Evolutionary conservation across 1,139 yeast genomes (phyloP).

Genomic region (Saccharomycopsis phalli): DNA sequence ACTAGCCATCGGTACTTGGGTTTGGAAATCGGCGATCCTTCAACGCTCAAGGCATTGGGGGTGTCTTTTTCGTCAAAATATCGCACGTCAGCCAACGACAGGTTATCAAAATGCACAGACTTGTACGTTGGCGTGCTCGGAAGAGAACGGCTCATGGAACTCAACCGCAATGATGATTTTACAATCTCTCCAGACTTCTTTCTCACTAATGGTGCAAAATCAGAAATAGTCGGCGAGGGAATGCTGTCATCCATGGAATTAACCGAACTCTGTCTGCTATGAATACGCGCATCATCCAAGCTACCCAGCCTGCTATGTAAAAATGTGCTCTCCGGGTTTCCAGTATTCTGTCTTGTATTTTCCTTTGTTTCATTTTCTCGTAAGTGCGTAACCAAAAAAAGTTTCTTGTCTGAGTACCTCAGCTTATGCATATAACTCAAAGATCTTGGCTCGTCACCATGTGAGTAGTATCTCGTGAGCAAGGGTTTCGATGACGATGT

Average conservation of each 20-base stretch:
- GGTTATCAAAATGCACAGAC: conserved; percentile 69
- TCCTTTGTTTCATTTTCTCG: conserved; percentile 5
- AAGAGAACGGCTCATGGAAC: conserved; percentile 39
- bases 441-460: conserved; percentile 9
- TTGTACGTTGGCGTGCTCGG: conserved; percentile 71
- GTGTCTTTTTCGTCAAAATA: conserved; percentile 64
- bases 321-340: no score
- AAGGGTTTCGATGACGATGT: not conserved
- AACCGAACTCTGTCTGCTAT: no score
- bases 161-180: conserved; percentile 58
- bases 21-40: conserved; percentile 46
- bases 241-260: no score
- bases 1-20: conserved; percentile 20
- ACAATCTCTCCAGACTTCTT: conserved; percentile 78
- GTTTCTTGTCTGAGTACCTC: conserved; percentile 12
- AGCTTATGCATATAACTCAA: conserved; percentile 7
- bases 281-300: no score
- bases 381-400: conserved; percentile 1
- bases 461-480: not conserved
- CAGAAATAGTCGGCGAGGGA: no score
- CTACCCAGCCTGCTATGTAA: no score
- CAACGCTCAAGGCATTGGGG: conserved; percentile 67
- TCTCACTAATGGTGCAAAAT: conserved; percentile 39
- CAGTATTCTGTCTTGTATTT: conserved; percentile 13
- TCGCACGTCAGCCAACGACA: conserved; percentile 52